phyloP scores from a whole-genome alignment of 306 rosid species.

The Trifolium dubium region DNA sequence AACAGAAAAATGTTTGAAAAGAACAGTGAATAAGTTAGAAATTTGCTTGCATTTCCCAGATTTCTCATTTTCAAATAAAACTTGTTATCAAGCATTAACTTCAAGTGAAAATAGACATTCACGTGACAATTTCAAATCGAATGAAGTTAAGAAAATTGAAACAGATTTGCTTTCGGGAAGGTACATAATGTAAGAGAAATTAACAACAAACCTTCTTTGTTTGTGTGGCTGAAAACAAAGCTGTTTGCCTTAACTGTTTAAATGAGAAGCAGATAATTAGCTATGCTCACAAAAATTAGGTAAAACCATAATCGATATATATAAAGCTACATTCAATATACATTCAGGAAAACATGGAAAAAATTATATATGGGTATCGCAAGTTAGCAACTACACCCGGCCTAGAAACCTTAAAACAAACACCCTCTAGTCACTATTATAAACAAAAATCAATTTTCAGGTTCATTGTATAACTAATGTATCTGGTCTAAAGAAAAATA shows the following conservation, averaged over 20 bases:
- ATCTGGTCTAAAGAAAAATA: not conserved
- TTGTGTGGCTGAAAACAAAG: conserved; percentile 97
- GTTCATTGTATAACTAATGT: too few species aligned
- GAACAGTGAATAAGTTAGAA: conserved; percentile 11
- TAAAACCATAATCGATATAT: conserved; percentile 3
- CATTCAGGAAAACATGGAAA: not conserved
- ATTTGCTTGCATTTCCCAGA: conserved; percentile 19
- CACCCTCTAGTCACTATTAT: too few species aligned
- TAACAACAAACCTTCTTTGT: conserved; percentile 77
- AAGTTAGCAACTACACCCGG: conserved; percentile 20
- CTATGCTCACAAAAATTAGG: conserved; percentile 8
- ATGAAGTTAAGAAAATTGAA: not conserved
- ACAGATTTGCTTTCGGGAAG: conserved; percentile 12
- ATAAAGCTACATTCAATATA: conserved; percentile 15
- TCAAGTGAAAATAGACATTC: not conserved
- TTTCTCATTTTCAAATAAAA: conserved; percentile 12
- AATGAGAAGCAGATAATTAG: conserved; percentile 44
- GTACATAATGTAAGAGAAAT: conserved; percentile 1
- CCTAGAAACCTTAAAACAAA: conserved; percentile 18
- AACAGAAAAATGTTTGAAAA: not conserved
- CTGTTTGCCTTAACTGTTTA: conserved; percentile 89
- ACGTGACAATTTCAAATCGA: not conserved
- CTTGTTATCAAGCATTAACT: conserved; percentile 20
- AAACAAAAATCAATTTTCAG: too few species aligned
- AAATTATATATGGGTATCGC: conserved; percentile 1